Conservation (phyloP, 129 eudicot genomes). For the Chrysanthemum makinoi region DNA sequence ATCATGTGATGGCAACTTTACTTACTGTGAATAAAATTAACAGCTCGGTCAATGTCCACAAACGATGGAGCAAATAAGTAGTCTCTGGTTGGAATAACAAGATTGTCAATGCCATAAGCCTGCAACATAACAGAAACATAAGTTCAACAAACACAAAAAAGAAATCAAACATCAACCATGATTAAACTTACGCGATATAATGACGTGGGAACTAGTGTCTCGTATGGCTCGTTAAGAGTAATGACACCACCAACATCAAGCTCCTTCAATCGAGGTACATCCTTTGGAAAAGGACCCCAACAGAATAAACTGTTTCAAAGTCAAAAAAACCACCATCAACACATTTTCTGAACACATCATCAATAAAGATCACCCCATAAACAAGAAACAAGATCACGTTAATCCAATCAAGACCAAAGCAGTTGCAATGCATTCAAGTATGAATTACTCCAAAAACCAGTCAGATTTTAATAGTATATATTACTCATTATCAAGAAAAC, state of each 20-base stretch:
- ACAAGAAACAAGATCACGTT: background rate
- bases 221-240: constrained; percentile 88
- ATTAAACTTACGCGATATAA: constrained; percentile 56
- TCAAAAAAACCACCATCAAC: background rate
- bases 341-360: background rate
- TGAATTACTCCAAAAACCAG: too few species aligned
- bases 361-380: background rate
- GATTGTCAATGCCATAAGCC: constrained; percentile 89
- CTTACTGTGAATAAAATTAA: constrained; percentile 79
- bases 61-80: constrained; percentile 95
- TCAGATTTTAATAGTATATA: too few species aligned
- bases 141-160: background rate
- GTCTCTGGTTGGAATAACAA: constrained; percentile 92
- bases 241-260: constrained; percentile 95
- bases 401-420: background rate
- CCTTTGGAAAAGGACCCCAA: constrained; percentile 91
- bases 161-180: background rate
- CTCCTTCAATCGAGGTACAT: constrained; percentile 73
- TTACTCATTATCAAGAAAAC: too few species aligned
- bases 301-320: constrained; percentile 58
- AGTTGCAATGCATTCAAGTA: background rate
- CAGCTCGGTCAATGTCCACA: constrained; percentile 76
- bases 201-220: constrained; percentile 80
- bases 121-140: constrained; percentile 19
- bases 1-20: too few species aligned